Conservation (phyloP, 768 basidiomycete species). For the Lactifluus volemus region DNA sequence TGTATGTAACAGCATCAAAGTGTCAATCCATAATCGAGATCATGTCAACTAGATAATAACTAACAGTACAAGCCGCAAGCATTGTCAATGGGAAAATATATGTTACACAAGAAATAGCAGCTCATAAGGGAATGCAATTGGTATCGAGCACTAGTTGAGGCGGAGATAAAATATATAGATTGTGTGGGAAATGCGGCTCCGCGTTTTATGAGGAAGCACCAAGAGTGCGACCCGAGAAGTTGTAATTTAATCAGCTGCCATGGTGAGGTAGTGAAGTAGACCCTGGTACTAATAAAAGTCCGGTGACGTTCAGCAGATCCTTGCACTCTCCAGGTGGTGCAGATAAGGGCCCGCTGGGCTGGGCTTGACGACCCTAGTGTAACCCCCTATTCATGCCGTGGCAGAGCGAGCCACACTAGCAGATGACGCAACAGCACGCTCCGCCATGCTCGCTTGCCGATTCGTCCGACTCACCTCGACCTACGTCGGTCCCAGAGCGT, state of each 20-base stretch:
- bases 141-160: not conserved
- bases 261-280: not conserved
- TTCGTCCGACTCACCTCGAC: not conserved
- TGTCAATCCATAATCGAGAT: not conserved
- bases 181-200: not conserved
- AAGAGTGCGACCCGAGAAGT: not conserved
- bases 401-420: conserved; percentile 21
- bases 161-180: not conserved
- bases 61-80: conserved; percentile 1
- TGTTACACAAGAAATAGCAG: not conserved
- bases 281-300: not conserved
- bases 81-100: not conserved
- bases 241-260: not conserved
- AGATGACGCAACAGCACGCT: conserved; percentile 33
- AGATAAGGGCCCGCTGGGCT: not conserved
- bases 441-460: conserved; percentile 19
- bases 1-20: not conserved
- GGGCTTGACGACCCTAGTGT: not conserved
- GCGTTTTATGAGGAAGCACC: not conserved
- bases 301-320: not conserved
- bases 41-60: conserved; percentile 6
- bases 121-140: not conserved
- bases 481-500: conserved; percentile 19
- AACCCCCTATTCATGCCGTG: not conserved
- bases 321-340: too few species aligned